Conservation (phyloP, 2,329 filamentous ascomycete genomes). For the Penicillium sp. region DNA sequence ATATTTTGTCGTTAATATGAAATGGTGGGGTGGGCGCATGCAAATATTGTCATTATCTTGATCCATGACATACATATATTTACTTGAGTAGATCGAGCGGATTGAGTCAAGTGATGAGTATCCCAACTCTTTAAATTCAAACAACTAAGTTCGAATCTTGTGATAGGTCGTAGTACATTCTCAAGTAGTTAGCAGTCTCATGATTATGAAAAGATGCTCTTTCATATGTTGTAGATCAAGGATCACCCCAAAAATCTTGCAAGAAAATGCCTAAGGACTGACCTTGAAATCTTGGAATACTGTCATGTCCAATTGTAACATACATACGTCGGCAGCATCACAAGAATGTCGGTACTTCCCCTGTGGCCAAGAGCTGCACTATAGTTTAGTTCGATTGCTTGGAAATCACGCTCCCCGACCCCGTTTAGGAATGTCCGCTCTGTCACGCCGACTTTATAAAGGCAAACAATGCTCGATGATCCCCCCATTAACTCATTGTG, state of each 20-base stretch:
- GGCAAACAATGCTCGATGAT: constrained; percentile 1
- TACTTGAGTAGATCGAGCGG: too few species aligned
- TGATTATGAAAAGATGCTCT: neutral
- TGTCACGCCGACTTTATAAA: constrained; percentile 1
- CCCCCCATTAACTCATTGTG: neutral
- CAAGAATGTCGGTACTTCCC: constrained; percentile 1
- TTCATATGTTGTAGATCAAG: neutral
- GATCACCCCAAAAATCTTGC: neutral
- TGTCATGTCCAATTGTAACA: neutral
- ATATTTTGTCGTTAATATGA: too few species aligned
- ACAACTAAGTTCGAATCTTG: too few species aligned
- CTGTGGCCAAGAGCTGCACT: neutral
- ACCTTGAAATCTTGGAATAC: neutral
- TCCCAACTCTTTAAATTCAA: too few species aligned
- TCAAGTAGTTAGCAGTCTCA: neutral
- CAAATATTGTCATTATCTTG: too few species aligned
- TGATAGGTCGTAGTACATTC: neutral
- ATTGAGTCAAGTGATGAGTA: too few species aligned
- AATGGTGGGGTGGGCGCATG: too few species aligned
- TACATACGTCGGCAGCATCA: neutral
- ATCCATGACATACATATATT: too few species aligned
- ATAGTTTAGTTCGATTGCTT: neutral
- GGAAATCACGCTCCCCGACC: constrained; percentile 1
- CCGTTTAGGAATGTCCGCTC: constrained; percentile 11
- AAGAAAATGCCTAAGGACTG: neutral